Evolutionary conservation across 2,329 filamentous ascomycete genomes (phyloP), one percentile per base, ranked within the genome.

Genomic region (Rutstroemia sp.): DNA sequence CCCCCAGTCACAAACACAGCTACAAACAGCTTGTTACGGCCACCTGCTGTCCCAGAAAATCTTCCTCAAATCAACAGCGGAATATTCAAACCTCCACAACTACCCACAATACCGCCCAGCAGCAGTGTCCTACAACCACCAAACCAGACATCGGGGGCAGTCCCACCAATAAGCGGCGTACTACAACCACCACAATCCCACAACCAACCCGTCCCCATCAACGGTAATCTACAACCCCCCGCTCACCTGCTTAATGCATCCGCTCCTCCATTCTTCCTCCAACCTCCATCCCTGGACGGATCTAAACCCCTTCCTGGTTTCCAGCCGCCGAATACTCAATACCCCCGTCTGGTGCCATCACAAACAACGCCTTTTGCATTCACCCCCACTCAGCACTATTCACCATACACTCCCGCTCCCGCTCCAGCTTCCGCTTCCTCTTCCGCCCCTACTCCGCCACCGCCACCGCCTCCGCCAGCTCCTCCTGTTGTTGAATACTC

Each of bases 401-500:
- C 50, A n/a, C 51, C 65, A 50, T 55, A 55, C 49, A 39, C 30
- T 39, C 19, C 40, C 3, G 48, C 54, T 46, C 60, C 36, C 50
- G 61, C 60, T 46, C 60, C 36, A 49, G 61, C 60, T 23, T 23
- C 23, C 23, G 23, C 23, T 23, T 23, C 23, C 3, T 4, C 23
- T 23, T 23, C 23, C 23, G 23, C 23, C 2, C 58, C 57, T 1
- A 59, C 60, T 38, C 56, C 55, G 8, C 57, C 52, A 27, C 36
- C 48, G 8, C 59, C 60, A 6, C 59, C 58, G 16, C 56, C 57
- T 14, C 46, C 54, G 25, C 49, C 48, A 48, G 59, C 58, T 23
- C 61, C 65, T 16, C 64, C 65, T 9, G 64, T 73, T 14, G 73
- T 77, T 59, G 77, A 76, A 64, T 70, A 80, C 30, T 78, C 78